phyloP scores from a whole-genome alignment of 495 filamentous ascomycete species.

The Daldinia decipiens region DNA sequence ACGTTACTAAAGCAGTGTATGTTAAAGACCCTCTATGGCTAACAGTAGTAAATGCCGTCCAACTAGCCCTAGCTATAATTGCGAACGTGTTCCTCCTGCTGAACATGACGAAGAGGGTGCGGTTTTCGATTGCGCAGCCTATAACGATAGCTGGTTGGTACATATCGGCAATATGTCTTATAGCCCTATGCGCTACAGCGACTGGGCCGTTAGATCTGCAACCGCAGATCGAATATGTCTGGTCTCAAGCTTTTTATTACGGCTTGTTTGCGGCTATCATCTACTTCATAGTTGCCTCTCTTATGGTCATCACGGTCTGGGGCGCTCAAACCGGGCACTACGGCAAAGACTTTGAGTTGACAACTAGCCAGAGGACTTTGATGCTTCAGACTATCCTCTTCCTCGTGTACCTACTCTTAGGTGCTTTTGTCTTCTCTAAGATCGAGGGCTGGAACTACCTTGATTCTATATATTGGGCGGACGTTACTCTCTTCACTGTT shows the following conservation, averaged over 20 bases:
- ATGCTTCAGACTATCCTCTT: conserved; percentile 90
- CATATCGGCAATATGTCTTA: conserved; percentile 71
- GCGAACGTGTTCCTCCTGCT: conserved; percentile 79
- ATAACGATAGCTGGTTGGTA: conserved; percentile 71
- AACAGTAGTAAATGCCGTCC: conserved; percentile 75
- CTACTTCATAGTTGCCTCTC: conserved; percentile 77
- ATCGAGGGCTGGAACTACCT: conserved; percentile 83
- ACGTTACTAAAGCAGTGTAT: conserved; percentile 60
- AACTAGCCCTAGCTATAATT: conserved; percentile 73
- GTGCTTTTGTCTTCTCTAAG: conserved; percentile 74
- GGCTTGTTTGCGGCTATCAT: conserved; percentile 77
- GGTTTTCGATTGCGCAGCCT: conserved; percentile 82
- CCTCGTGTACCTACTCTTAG: conserved; percentile 77
- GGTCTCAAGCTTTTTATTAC: conserved; percentile 83
- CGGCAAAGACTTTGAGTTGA: conserved; percentile 74
- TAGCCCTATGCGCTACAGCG: conserved; percentile 67
- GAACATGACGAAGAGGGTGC: conserved; percentile 83
- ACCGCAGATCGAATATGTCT: conserved; percentile 63
- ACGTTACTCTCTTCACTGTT: conserved; percentile 86
- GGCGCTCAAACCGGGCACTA: conserved; percentile 74
- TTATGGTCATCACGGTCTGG: conserved; percentile 75
- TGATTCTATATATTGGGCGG: conserved; percentile 84
- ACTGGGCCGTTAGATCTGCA: conserved; percentile 59
- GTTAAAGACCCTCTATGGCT: conserved; percentile 79
- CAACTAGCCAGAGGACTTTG: conserved; percentile 77